These are phyloP conservation scores for Metschnikowia cerradonensis DNA, from an alignment of 805 yeast species.

Conservation along the genomic window DNA sequence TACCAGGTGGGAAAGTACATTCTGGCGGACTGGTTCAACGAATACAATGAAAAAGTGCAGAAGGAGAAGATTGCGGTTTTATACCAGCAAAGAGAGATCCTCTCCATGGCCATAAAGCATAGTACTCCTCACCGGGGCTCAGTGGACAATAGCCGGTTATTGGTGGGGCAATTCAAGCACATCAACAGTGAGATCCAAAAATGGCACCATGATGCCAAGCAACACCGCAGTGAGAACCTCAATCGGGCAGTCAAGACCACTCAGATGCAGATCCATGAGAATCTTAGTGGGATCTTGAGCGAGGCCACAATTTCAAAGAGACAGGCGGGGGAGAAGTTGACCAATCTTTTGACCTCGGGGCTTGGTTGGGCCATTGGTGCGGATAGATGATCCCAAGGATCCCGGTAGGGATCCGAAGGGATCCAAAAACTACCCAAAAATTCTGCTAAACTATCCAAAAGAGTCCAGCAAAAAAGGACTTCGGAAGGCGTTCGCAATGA, in stretches of 20 bases:
- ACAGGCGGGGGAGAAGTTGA: constrained; percentile 44
- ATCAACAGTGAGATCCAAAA: constrained; percentile 36
- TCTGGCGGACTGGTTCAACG: constrained; percentile 21
- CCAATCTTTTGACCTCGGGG: constrained; percentile 50
- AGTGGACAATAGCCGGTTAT: constrained; percentile 48
- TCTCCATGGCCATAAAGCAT: constrained; percentile 48
- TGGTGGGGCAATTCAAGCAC: constrained; percentile 61
- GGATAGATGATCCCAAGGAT: too few species aligned
- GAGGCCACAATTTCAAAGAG: constrained; percentile 27
- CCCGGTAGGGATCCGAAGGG: too few species aligned
- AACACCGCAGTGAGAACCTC: constrained; percentile 12
- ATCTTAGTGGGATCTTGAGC: constrained; percentile 24
- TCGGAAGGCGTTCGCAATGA: too few species aligned
- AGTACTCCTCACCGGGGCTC: constrained; percentile 38
- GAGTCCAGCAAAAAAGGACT: too few species aligned
- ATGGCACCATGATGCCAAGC: constrained; percentile 14
- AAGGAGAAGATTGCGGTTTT: constrained; percentile 23
- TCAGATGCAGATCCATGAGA: constrained; percentile 18
- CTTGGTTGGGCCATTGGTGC: constrained; percentile 67
- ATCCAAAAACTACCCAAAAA: too few species aligned
- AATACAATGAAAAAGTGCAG: constrained; percentile 14
- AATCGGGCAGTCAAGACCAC: constrained; percentile 13
- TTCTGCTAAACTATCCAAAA: too few species aligned
- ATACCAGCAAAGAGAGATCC: constrained; percentile 49
- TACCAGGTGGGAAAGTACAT: constrained; percentile 65